Evolutionary conservation across 257 asterid species (phyloP), one percentile per base, ranked within the genome.

Genomic region (Gentiana macrophylla): DNA sequence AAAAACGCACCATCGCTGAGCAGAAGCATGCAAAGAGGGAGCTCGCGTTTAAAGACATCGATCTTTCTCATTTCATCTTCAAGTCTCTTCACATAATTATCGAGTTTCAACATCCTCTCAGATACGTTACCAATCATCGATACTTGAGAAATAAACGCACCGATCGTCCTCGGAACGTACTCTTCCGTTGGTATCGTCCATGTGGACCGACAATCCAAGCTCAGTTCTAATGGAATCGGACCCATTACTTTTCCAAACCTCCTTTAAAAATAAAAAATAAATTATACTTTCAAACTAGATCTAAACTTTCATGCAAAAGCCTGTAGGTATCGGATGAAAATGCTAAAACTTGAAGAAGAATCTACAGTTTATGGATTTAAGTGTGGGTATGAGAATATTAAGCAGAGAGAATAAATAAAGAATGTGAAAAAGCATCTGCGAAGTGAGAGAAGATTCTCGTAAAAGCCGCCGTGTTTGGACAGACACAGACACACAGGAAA

Each of bases 31-130:
- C 81, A 84, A 43, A 84, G 77, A 36, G 97, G 95, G 2, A 89
- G 86, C 67, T 89, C 94, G 38, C 93, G 80, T 62, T 84, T 84
- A 57, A 86, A 84, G 7, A 77, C 97, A 6, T 81, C 93, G 72
- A 89, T 89, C 81, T 86, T 89, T 77, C 73, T 84, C 88, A 80
- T 75, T 78, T 89, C 97, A 11, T 75, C 94, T 46, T 74, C 75
- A 53, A 89, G 75, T 61, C 68, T 69, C 41, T 67, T 57, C 50
- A 65, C 70, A 72, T 61, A 75, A 56, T 79, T 93, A 24, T 75
- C 81, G 9, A 86, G 76, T 72, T 72, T 74, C 60, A 36, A 11
- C 13, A 75, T 51, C 81, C 59, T 81, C 61, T 75, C 87, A 7
- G 84, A 66, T 33, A 64, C 68, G 77, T 62, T 32, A 15, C 48